Base-by-base conservation (phyloP, 2,329 filamentous ascomycete genomes). In the Neonectria sp. region DNA sequence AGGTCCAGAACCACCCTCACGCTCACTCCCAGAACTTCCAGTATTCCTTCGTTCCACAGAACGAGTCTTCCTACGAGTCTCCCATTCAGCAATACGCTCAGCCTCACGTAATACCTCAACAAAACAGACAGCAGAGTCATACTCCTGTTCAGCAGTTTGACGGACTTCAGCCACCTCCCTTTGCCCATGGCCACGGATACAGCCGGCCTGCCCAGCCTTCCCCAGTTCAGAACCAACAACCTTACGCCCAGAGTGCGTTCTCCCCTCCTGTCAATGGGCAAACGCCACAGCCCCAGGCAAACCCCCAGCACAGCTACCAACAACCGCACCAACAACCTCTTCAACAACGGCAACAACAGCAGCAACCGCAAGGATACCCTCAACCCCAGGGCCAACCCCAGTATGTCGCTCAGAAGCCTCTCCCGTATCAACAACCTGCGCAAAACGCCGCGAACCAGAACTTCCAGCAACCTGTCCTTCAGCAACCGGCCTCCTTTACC, bases 121-220 rank as follows among this genome's bases (percentile, higher is more conserved):
- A 77, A 33, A 67, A 56, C 48, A 75, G 76, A 27, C 79, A 80
- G 52, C 79, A 79, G 27, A 78, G 67, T 33, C 78, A 81, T 56
- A 77, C 79, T 15, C 76, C 80, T 9, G 73, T 81, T 13, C 80
- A 79, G 49, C 79, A 79, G 60, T 76, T 73, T 61, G 75, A 76
- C 2, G 69, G 66, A 2, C 69, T 80, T 15, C 75, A 58, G 33
- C 31, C 76, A 15, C 69, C 73, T n/a, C 53, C 68, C 15, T 79
- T 76, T 25, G 33, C 72, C 3, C 78, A 75, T 21, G 70, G 71
- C 13, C 75, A 76, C 52, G 65, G 69, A 13, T 80, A 74, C 31
- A 64, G 68, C 25, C 74, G 71, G 21, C 70, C 77, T 2, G 62
- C 76, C 7, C 80, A 81, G 15, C 74, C 70, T 6, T 77, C 77